Percentiles rank a stretch among this genome's conserved stretches.
phyloP scores from a whole-genome alignment of 2,329 filamentous ascomycete species.

The Cryphonectria naterciae region DNA sequence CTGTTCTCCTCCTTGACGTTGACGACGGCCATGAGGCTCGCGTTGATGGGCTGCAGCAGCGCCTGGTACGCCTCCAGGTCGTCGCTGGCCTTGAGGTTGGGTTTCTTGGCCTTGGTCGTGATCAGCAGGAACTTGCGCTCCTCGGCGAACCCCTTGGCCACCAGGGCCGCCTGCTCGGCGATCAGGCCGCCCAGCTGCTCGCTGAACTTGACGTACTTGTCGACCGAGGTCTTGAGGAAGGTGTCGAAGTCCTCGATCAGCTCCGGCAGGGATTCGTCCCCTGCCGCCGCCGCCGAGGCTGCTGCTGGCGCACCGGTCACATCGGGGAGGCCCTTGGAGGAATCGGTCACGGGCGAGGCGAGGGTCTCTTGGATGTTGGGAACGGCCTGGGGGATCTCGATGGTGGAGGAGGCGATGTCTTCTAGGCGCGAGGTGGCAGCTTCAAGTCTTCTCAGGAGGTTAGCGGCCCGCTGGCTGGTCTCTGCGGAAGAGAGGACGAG shows the following conservation, averaged over 20 bases:
- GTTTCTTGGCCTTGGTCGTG: constrained; percentile 90
- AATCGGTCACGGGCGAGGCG: constrained; percentile 38
- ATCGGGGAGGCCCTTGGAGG: constrained; percentile 38
- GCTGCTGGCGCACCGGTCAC: constrained; percentile 39
- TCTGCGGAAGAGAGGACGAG: constrained; percentile 30
- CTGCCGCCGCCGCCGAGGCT: constrained; percentile 44
- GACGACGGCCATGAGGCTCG: constrained; percentile 76
- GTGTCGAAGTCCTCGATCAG: constrained; percentile 87
- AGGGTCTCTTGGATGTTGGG: constrained; percentile 49
- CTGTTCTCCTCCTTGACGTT: constrained; percentile 83
- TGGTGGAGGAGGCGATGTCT: constrained; percentile 84
- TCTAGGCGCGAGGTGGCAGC: constrained; percentile 94
- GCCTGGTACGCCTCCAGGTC: constrained; percentile 71
- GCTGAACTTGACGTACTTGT: constrained; percentile 78
- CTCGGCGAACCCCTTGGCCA: constrained; percentile 72
- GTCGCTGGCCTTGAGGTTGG: constrained; percentile 61
- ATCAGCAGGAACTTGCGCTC: constrained; percentile 88
- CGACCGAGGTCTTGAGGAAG: constrained; percentile 74
- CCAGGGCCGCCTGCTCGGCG: constrained; percentile 71
- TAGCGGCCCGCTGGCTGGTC: constrained; percentile 47
- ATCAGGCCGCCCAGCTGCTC: constrained; percentile 76
- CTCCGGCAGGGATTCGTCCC: constrained; percentile 66
- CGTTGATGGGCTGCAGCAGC: constrained; percentile 84
- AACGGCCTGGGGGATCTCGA: constrained; percentile 60
- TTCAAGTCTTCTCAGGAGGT: constrained; percentile 75